These are phyloP conservation scores for Cladosporium velox DNA, from an alignment of 2,329 filamentous ascomycete species.

Conservation along the genomic window DNA sequence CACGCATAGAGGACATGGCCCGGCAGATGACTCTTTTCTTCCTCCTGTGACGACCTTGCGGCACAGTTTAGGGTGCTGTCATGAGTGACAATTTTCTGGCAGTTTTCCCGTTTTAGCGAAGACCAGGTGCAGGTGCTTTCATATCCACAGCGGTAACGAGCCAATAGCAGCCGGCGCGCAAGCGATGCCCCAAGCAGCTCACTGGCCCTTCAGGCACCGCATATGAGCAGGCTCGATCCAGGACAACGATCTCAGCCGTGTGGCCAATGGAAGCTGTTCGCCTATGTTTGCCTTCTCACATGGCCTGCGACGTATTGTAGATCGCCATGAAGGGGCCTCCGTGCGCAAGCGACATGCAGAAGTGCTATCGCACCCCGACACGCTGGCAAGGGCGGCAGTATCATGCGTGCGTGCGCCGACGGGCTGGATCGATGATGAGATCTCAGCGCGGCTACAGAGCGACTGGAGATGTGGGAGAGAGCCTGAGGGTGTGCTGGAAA, in stretches of 20 bases:
- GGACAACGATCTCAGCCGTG: background rate
- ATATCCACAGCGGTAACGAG: background rate
- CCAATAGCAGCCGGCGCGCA: background rate
- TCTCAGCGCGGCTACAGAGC: background rate
- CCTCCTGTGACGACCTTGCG: background rate
- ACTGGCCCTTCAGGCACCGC: background rate
- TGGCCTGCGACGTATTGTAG: background rate
- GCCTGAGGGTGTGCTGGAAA: background rate
- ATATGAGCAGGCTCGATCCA: background rate
- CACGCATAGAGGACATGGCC: background rate
- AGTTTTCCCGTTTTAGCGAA: background rate
- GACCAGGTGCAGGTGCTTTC: background rate
- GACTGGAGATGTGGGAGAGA: background rate
- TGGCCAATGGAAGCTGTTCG: background rate
- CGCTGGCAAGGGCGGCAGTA: background rate
- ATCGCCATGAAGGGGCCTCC: background rate
- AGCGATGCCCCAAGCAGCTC: background rate
- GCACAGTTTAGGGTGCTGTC: background rate
- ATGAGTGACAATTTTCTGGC: background rate
- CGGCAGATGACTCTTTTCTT: background rate
- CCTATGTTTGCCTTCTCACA: background rate
- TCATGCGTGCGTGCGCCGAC: background rate
- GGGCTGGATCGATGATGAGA: background rate
- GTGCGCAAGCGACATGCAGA: constrained; percentile 1
- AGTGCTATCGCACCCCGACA: background rate